Conservation (phyloP, 2,329 filamentous ascomycete genomes). For the Penicillium sp. region DNA sequence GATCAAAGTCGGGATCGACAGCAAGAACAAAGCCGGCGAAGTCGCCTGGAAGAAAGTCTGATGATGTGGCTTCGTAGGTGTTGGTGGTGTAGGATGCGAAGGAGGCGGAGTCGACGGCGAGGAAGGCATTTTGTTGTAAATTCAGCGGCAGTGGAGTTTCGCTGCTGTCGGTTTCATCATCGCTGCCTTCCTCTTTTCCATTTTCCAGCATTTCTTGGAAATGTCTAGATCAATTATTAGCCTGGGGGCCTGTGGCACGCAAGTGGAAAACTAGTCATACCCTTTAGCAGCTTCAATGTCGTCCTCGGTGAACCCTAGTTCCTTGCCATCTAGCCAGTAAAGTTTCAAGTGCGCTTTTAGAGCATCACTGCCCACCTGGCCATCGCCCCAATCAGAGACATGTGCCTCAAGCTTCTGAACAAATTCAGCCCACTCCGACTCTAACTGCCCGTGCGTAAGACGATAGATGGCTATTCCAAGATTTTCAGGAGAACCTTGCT, state of each 20-base stretch:
- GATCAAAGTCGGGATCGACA: constrained; percentile 23
- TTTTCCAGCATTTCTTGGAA: constrained; percentile 8
- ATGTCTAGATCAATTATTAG: constrained; percentile 12
- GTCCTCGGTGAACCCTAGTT: constrained; percentile 12
- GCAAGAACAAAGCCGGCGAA: constrained; percentile 20
- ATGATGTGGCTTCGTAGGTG: neutral
- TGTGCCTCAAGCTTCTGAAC: constrained; percentile 17
- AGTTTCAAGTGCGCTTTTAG: constrained; percentile 21
- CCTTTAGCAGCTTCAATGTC: constrained; percentile 2
- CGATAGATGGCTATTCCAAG: constrained; percentile 18
- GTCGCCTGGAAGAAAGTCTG: constrained; percentile 11
- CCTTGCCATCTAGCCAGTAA: constrained; percentile 24
- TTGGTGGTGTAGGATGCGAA: constrained; percentile 3
- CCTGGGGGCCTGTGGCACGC: neutral
- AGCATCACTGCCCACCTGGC: constrained; percentile 12
- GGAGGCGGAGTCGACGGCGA: neutral
- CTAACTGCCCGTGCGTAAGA: constrained; percentile 13
- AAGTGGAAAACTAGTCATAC: neutral
- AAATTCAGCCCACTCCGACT: constrained; percentile 17
- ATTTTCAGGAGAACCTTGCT: neutral
- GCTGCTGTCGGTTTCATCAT: neutral
- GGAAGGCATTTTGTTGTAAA: neutral
- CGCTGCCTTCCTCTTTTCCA: constrained; percentile 1
- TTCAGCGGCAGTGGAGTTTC: neutral
- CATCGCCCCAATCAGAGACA: constrained; percentile 21